Evolutionary conservation across 352 stramenopile genomes (phyloP), one percentile per base, ranked within the genome.

Genomic region (Pythium aristosporum): DNA sequence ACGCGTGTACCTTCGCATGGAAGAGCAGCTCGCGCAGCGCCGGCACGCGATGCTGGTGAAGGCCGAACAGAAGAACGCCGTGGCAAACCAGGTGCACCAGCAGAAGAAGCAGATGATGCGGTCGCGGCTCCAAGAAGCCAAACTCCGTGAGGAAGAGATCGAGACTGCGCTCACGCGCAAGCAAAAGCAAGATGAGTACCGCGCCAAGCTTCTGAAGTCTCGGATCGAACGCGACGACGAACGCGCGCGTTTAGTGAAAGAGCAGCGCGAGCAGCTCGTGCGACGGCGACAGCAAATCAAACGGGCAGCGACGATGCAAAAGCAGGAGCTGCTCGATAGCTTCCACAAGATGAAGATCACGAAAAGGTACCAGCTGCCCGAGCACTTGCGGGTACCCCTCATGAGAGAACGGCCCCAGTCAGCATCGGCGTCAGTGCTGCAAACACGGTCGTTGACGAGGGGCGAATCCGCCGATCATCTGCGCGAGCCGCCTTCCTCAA

Each of bases 321-420:
- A 91, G 53, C 72, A 85, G 23, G 76, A 92, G 28, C 78, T 93
- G n/a, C 55, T 93, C 5, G 79, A 91, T 13, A 88, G 72, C 49
- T 92, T 94, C 51, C 77, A 92, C 67, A 85, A 87, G 54, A 91
- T 94, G 84, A 87, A 89, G 59, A 73, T 92, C 37, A 90, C 79
- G 6, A 93, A 92, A 44, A 91, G 88, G 47, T 83, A 83, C 23
- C 69, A 87, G 43, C 48, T 92, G 2, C 79, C 80, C 10, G 77
- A 84, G 44, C 69, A 91, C 49, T 44, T 92, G 41, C 63, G 57
- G 16, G 28, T 61, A 12, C 84, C 66, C 57, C 63, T 77, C 12
- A 30, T 57, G 8, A 25, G 34, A 11, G 21, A 8, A n/a, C 66
- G 77, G 9, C 75, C 80, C 10, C 75, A 69, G 28, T 87, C 82